Conservation (phyloP, 1,284 basidiomycete genomes). For the Papiliotrema nemorosa region DNA sequence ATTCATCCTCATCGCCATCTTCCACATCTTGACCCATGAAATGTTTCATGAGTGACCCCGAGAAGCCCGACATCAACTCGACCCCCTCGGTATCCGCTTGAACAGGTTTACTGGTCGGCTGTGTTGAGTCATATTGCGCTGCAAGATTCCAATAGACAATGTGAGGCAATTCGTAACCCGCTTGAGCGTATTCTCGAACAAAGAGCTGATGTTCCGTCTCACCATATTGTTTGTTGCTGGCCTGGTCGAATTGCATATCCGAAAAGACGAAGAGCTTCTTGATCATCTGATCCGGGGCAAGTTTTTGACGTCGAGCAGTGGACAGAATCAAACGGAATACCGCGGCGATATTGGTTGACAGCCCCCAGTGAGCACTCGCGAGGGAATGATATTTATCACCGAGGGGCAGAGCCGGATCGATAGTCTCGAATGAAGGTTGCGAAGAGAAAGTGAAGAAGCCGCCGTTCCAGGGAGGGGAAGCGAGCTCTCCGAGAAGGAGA, state of each 20-base stretch:
- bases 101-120: slow-evolving; percentile 52
- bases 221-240: slow-evolving; percentile 47
- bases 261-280: slow-evolving; percentile 68
- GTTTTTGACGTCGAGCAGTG: slow-evolving; percentile 56
- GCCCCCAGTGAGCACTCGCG: slow-evolving; percentile 52
- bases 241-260: slow-evolving; percentile 69
- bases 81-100: slow-evolving; percentile 58
- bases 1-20: slow-evolving; percentile 25
- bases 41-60: slow-evolving; percentile 63
- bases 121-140: not conserved
- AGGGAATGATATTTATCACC: slow-evolving; percentile 51
- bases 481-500: slow-evolving; percentile 61
- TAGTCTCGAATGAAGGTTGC: slow-evolving; percentile 53
- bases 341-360: slow-evolving; percentile 57
- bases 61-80: slow-evolving; percentile 65
- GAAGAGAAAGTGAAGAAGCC: slow-evolving; percentile 65
- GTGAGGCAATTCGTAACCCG: slow-evolving; percentile 65
- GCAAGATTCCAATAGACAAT: slow-evolving; percentile 50
- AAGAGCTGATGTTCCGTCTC: slow-evolving; percentile 63
- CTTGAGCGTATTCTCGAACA: slow-evolving; percentile 54
- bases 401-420: slow-evolving; percentile 52
- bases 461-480: slow-evolving; percentile 61
- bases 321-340: slow-evolving; percentile 53
- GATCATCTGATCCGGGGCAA: slow-evolving; percentile 66
- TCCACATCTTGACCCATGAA: slow-evolving; percentile 55